phyloP scores from a whole-genome alignment of 306 rosid genomes.

The Cicer cuneatum region DNA sequence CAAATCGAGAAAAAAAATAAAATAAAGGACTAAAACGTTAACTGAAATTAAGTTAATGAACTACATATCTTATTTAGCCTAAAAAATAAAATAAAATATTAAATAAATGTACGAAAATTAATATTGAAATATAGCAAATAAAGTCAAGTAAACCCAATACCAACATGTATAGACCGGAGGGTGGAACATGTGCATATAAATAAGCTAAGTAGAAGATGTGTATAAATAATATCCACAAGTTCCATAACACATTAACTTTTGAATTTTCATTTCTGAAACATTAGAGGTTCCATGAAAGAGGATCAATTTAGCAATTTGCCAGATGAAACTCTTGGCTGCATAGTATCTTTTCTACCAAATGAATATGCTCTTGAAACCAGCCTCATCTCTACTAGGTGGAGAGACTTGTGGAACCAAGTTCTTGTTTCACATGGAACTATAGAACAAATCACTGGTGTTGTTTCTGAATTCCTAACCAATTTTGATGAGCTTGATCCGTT shows the following conservation, averaged over 20 bases:
- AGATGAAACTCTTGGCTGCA: constrained; percentile 56
- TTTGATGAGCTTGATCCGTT: constrained; percentile 63
- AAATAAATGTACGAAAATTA: no score
- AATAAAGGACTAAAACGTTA: no score
- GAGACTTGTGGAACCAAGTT: constrained; percentile 66
- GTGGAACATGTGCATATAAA: constrained; percentile 1
- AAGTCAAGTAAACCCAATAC: neutral
- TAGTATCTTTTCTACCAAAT: constrained; percentile 68
- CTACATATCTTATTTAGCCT: no score
- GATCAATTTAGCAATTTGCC: constrained; percentile 44
- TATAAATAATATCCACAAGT: constrained; percentile 9
- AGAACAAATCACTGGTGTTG: constrained; percentile 43
- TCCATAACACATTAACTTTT: neutral
- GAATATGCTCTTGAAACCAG: constrained; percentile 69
- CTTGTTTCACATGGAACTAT: constrained; percentile 51
- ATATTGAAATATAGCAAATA: neutral
- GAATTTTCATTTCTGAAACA: constrained; percentile 3
- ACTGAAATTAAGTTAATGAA: no score
- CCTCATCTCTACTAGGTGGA: constrained; percentile 74
- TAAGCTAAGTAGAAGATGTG: neutral
- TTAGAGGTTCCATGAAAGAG: constrained; percentile 39
- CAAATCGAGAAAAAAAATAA: no score
- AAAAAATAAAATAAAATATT: no score
- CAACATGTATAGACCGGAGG: neutral
- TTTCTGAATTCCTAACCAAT: constrained; percentile 49